phyloP scores from a whole-genome alignment of 257 asterid genomes.

The Fraxinus cuspidata region DNA sequence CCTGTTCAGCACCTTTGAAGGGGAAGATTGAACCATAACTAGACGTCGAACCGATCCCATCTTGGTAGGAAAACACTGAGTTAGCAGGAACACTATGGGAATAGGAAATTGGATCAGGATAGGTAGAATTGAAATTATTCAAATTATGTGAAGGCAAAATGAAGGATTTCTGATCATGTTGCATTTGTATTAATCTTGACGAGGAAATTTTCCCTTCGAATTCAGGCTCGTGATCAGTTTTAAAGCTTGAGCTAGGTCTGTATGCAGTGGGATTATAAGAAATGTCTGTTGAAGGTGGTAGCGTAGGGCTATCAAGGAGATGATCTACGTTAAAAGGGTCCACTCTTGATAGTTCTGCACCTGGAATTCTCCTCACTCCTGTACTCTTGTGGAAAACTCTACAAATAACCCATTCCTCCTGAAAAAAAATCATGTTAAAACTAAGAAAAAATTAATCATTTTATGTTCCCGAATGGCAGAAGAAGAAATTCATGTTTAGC shows the following conservation, averaged over 20 bases:
- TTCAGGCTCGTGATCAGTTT: constrained; percentile 23
- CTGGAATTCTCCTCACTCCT: constrained; percentile 40
- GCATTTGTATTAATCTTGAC: constrained; percentile 28
- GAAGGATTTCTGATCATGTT: constrained; percentile 30
- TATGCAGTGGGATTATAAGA: constrained; percentile 1
- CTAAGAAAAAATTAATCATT: too few relatives aligned
- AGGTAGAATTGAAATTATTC: constrained; percentile 17
- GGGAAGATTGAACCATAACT: constrained; percentile 4
- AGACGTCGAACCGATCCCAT: constrained; percentile 9
- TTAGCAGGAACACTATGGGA: constrained; percentile 34
- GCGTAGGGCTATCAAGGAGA: constrained; percentile 45
- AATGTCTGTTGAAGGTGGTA: constrained; percentile 52
- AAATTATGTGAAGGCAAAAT: constrained; percentile 26
- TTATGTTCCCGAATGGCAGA: too few relatives aligned
- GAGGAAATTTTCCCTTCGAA: constrained; percentile 4
- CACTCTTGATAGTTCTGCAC: constrained; percentile 37
- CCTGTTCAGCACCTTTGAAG: constrained; percentile 28
- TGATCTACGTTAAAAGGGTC: constrained; percentile 55
- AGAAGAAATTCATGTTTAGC: too few relatives aligned
- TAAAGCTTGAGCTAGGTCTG: constrained; percentile 28
- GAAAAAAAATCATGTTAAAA: constrained; percentile 13
- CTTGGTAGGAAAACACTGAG: constrained; percentile 23
- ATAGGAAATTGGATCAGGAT: constrained; percentile 4
- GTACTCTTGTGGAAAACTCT: constrained; percentile 65
- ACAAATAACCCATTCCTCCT: constrained; percentile 85